Percentiles rank a stretch among this genome's conserved stretches.
Evolutionary conservation across 768 basidiomycete species (phyloP).

Genomic region (Mrakia hoshinonis): DNA sequence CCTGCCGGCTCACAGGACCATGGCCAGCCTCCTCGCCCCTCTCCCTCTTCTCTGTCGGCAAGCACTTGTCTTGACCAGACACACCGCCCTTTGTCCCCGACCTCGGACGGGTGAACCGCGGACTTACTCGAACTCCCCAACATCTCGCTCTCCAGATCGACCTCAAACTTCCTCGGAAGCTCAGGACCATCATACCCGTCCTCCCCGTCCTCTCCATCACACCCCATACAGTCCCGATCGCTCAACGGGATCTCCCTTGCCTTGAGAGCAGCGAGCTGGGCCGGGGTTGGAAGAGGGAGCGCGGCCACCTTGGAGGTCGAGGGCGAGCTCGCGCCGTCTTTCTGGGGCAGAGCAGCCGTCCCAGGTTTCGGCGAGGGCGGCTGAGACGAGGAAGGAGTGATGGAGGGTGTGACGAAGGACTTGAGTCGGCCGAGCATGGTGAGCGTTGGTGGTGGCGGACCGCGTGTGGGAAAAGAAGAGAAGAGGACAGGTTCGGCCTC

Average conservation of each 20-base stretch:
- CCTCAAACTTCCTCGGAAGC: conserved; percentile 61
- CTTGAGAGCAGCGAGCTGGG: conserved; percentile 4
- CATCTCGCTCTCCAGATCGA: conserved; percentile 73
- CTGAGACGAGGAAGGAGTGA: not conserved
- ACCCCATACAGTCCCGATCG: not conserved
- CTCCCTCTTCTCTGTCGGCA: too few species aligned
- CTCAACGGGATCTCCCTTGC: conserved; percentile 5
- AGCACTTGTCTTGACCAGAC: too few species aligned
- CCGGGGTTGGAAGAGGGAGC: conserved; percentile 7
- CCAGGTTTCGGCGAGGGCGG: not conserved
- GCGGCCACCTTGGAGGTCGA: too few species aligned
- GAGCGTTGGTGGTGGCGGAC: not conserved
- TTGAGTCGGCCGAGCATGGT: conserved; percentile 19
- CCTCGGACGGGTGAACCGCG: not conserved
- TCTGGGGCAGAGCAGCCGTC: not conserved
- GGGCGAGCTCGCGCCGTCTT: too few species aligned
- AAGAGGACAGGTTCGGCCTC: not conserved
- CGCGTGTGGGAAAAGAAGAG: not conserved
- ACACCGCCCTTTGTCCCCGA: too few species aligned
- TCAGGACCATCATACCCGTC: conserved; percentile 41
- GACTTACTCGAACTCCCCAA: conserved; percentile 67
- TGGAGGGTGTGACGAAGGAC: conserved; percentile 10
- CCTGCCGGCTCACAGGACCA: too few species aligned
- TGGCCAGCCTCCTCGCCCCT: too few species aligned
- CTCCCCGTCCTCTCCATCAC: not conserved